Evolutionary conservation across 2,329 filamentous ascomycete genomes (phyloP), one percentile per base, ranked within the genome.

Genomic region (Cercospora sp.): DNA sequence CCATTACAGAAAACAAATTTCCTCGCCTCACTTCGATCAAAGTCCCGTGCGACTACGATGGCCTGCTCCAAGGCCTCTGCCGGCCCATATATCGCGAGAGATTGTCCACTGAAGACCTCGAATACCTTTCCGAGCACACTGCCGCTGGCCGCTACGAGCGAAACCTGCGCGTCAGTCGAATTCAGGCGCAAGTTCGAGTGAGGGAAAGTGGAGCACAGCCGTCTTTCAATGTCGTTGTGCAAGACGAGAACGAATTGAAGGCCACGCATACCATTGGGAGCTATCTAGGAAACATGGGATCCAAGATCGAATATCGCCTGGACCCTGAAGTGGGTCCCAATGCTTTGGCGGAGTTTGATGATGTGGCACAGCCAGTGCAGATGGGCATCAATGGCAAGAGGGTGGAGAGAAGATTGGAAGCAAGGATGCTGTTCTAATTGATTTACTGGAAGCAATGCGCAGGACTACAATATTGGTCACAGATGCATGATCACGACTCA

Each of bases 31-130:
- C 80, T 9, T 80, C 76, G 1, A 79, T 93, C 18, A 87, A 91
- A 64, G 83, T 87, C 0, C 91, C 90, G 1, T 87, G 87, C 66
- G 91, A 94, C 71, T 86, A 89, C 1, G 86, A 91, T 5, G 91
- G 90, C 28, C 73, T 86, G 7, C 87, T 93, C 69, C 91, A 94
- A 78, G 80, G 82, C 1, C 83, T 93, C 1, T 94, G 91, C 77
- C 85, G 84, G 53, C 90, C 90, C 0, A 80, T 84, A 3, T 85
- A 86, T 31, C 82, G 83, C 31, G 81, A 87, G 20, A 84, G 88
- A 48, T 79, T 85, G 23, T 82, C 84, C 1, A 79, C 78, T 9
- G 85, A 88, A 69, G 75, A 77, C 53, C 63, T 75, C 18, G 67
- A 68, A 20, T 68, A 68, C n/a, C 64, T 71, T 18, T 26, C 45